Percentiles rank a stretch among this genome's conserved stretches.
Evolutionary conservation across 2,329 filamentous ascomycete genomes (phyloP).

Genomic region (Microdochium bolleyi): DNA sequence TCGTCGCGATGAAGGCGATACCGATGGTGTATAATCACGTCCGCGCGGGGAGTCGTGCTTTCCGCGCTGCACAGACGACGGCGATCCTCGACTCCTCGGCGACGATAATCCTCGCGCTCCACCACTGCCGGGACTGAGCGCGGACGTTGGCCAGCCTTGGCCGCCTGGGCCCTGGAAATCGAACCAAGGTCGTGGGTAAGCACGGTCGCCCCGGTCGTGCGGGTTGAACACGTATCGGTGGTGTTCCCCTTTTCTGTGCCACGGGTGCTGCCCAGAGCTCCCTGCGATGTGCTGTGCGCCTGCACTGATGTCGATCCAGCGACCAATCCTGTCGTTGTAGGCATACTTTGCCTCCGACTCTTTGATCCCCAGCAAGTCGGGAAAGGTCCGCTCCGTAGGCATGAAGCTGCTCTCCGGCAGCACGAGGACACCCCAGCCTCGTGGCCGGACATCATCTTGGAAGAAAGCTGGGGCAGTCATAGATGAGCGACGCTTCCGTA

Average conservation of each 20-base stretch:
- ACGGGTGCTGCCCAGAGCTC: constrained; percentile 16
- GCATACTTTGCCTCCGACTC: constrained; percentile 11
- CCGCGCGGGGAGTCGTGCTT: neutral
- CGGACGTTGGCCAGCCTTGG: neutral
- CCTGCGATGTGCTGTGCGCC: constrained; percentile 11
- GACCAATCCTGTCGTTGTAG: constrained; percentile 7
- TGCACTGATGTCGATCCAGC: constrained; percentile 16
- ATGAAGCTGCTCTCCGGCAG: constrained; percentile 35
- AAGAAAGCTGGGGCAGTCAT: neutral
- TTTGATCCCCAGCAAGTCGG: constrained; percentile 21
- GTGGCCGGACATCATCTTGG: constrained; percentile 8
- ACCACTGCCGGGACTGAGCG: no score
- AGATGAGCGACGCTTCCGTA: constrained; percentile 7
- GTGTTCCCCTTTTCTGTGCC: constrained; percentile 9
- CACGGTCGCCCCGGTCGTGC: constrained; percentile 4
- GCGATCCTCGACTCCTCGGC: neutral
- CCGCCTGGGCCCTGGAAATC: neutral
- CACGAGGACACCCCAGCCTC: constrained; percentile 42
- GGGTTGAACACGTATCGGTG: constrained; percentile 8
- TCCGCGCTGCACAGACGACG: neutral
- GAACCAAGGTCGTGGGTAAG: neutral
- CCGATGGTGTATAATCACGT: neutral
- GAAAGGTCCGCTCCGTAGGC: constrained; percentile 13
- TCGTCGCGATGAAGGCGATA: no score
- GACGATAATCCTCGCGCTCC: neutral